Percentiles rank a stretch among this genome's conserved stretches.
These are phyloP conservation scores for Hysterangium stoloniferum DNA, from an alignment of 768 basidiomycete genomes.

Conservation along the genomic window DNA sequence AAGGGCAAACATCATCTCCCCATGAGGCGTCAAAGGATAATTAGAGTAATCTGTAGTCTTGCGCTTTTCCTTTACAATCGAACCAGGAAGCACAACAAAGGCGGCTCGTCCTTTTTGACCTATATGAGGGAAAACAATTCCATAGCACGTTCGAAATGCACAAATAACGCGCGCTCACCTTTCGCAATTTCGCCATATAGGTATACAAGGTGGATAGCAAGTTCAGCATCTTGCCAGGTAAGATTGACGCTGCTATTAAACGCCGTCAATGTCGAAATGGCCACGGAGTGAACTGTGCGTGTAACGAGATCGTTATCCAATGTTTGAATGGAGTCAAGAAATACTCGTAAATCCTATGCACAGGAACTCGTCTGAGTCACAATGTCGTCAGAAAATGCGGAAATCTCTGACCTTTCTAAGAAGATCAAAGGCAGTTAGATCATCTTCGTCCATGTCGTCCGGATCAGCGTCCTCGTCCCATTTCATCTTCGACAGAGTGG, in stretches of 20 bases:
- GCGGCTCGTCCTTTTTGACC: conserved; percentile 77
- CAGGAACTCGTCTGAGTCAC: neutral
- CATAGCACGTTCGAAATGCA: neutral
- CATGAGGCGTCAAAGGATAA: conserved; percentile 82
- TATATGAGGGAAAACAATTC: conserved; percentile 24
- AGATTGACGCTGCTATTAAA: conserved; percentile 56
- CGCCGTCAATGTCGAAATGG: conserved; percentile 65
- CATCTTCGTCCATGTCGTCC: conserved; percentile 84
- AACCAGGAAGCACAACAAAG: conserved; percentile 74
- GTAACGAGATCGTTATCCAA: conserved; percentile 86
- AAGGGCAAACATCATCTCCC: conserved; percentile 80
- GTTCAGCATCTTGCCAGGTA: conserved; percentile 89
- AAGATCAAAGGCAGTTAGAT: conserved; percentile 70
- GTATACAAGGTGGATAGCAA: conserved; percentile 88
- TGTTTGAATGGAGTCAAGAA: conserved; percentile 79
- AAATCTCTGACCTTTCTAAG: conserved; percentile 62
- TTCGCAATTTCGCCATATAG: conserved; percentile 92
- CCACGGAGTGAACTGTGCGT: conserved; percentile 61
- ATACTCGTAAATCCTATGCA: conserved; percentile 68
- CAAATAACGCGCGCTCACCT: conserved; percentile 42
- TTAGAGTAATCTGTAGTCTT: conserved; percentile 65
- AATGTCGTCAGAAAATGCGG: conserved; percentile 11
- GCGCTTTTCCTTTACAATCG: conserved; percentile 58
- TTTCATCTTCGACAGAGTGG: conserved; percentile 80
- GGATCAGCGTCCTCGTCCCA: conserved; percentile 79